phyloP scores from a whole-genome alignment of 1,284 basidiomycete genomes.

The Cystobasidium sp. region DNA sequence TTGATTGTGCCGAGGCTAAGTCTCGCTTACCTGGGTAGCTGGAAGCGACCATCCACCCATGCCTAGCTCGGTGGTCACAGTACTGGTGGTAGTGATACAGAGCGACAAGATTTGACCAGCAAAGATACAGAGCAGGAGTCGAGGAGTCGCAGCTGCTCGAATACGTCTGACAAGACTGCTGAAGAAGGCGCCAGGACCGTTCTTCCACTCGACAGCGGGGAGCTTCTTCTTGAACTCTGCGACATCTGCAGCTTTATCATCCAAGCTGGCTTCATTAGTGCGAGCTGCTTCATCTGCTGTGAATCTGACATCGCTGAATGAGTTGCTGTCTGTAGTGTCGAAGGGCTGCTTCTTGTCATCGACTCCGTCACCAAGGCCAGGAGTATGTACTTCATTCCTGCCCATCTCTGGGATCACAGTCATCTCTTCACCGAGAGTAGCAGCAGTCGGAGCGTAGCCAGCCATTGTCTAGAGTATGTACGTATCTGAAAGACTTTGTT shows the following conservation, averaged over 20 bases:
- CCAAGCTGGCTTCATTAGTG: conserved; percentile 9
- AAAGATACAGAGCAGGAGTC: conserved; percentile 32
- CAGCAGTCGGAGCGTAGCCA: conserved; percentile 28
- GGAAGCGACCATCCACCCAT: conserved; percentile 71
- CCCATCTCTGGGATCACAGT: conserved; percentile 33
- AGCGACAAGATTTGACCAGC: conserved; percentile 80
- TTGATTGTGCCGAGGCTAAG: neutral
- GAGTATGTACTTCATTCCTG: conserved; percentile 4
- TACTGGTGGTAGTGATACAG: conserved; percentile 82
- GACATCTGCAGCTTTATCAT: conserved; percentile 8
- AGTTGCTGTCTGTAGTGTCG: conserved; percentile 16
- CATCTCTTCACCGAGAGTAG: conserved; percentile 25
- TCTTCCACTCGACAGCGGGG: conserved; percentile 16
- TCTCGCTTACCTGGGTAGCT: conserved; percentile 71
- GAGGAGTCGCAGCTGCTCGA: conserved; percentile 16
- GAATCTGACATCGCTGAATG: neutral
- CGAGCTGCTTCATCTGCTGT: neutral
- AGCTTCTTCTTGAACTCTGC: conserved; percentile 34
- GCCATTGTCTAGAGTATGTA: conserved; percentile 11
- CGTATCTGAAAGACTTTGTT: neutral
- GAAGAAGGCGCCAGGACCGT: conserved; percentile 35
- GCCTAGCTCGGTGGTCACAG: conserved; percentile 76
- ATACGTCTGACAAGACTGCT: conserved; percentile 15
- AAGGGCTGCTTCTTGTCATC: conserved; percentile 29
- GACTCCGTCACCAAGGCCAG: neutral